Conservation (phyloP, 2,329 filamentous ascomycete genomes). For the Penicillium sp. region DNA sequence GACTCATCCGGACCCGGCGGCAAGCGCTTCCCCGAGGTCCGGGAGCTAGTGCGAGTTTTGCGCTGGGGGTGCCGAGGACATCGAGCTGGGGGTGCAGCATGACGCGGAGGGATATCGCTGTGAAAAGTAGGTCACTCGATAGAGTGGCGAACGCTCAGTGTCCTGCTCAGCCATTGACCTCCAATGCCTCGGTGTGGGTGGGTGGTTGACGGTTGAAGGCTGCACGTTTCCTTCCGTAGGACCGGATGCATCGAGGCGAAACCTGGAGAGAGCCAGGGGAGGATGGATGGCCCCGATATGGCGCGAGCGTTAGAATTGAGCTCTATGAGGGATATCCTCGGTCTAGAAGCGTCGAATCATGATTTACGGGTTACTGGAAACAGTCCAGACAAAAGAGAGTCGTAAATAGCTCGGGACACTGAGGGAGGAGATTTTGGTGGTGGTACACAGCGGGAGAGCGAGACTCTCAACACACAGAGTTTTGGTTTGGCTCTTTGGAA, state of each 20-base stretch:
- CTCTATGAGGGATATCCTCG: neutral
- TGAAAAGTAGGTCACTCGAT: slow-evolving; percentile 4
- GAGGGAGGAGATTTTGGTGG: slow-evolving; percentile 2
- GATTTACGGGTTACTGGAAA: neutral
- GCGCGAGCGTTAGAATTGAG: neutral
- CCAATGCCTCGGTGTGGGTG: slow-evolving; percentile 15
- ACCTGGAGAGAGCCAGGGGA: neutral
- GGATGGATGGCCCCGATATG: neutral
- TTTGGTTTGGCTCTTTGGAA: slow-evolving; percentile 33
- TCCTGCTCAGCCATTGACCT: slow-evolving; percentile 8
- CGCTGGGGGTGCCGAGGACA: slow-evolving; percentile 14
- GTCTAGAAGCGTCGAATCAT: neutral
- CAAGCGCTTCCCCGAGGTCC: slow-evolving; percentile 24
- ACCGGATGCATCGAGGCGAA: neutral
- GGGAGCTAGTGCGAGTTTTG: slow-evolving; percentile 26
- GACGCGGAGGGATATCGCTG: neutral
- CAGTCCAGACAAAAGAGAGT: neutral
- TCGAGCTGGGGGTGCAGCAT: slow-evolving; percentile 4
- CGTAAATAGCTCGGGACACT: neutral
- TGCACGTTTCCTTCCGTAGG: slow-evolving; percentile 9
- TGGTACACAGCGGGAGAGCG: slow-evolving; percentile 26
- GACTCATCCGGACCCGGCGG: slow-evolving; percentile 26
- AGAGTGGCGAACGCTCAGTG: neutral
- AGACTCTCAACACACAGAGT: slow-evolving; percentile 32
- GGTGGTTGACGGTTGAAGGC: slow-evolving; percentile 9